Evolutionary conservation across 768 basidiomycete genomes (phyloP).

Genomic region (Xerocomellus intermedius): DNA sequence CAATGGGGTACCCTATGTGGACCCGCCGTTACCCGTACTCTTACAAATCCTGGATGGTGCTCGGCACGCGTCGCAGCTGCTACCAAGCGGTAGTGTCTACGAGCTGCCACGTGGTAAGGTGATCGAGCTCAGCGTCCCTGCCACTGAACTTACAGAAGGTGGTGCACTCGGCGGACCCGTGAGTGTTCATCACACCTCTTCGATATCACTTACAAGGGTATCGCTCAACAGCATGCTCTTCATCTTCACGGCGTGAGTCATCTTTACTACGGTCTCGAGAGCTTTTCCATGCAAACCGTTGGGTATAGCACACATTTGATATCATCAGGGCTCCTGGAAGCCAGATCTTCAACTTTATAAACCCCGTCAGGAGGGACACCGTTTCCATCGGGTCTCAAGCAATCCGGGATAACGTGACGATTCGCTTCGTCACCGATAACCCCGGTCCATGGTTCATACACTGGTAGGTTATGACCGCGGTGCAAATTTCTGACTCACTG

Average conservation of each 20-base stretch:
- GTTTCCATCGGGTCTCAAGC: conserved; percentile 31
- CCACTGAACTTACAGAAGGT: conserved; percentile 12
- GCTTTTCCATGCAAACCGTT: background rate
- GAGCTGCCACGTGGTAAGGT: conserved; percentile 12
- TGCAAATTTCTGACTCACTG: background rate
- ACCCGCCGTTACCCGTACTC: conserved; percentile 19
- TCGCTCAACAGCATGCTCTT: conserved; percentile 16
- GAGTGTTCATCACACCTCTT: conserved; percentile 3
- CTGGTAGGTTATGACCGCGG: conserved; percentile 6
- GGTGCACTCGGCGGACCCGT: conserved; percentile 32
- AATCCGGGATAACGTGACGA: conserved; percentile 42
- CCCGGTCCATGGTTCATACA: conserved; percentile 34
- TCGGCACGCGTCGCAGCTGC: conserved; percentile 7
- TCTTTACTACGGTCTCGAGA: background rate
- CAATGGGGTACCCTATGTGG: conserved; percentile 3
- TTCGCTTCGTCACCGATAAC: conserved; percentile 70
- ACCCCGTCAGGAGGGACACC: conserved; percentile 55
- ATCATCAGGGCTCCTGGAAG: conserved; percentile 44
- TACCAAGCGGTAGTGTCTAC: conserved; percentile 16
- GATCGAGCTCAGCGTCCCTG: conserved; percentile 21
- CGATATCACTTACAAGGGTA: background rate
- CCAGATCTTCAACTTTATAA: conserved; percentile 39
- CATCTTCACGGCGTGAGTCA: conserved; percentile 23
- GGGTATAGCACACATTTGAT: conserved; percentile 38
- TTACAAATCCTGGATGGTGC: conserved; percentile 25